These are phyloP conservation scores for Cercospora nicotianae DNA, from an alignment of 2,329 filamentous ascomycete genomes.

Conservation along the genomic window DNA sequence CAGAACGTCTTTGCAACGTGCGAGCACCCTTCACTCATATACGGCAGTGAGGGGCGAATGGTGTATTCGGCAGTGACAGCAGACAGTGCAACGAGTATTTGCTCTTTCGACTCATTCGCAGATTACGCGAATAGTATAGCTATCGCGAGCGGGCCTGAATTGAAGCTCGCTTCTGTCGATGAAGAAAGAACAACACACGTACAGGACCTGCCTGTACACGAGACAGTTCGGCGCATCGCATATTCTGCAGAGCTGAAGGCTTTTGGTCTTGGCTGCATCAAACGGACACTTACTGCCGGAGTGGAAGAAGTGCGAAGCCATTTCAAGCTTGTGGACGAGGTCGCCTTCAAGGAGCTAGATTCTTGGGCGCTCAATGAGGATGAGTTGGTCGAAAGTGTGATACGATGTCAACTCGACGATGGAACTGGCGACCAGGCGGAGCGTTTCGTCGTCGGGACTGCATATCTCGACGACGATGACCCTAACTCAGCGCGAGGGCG, in stretches of 20 bases:
- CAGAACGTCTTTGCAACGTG: slow-evolving; percentile 89
- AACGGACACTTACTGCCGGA: slow-evolving; percentile 67
- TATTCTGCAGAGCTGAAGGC: slow-evolving; percentile 77
- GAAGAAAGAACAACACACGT: slow-evolving; percentile 85
- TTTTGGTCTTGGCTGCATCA: slow-evolving; percentile 85
- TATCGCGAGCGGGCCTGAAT: slow-evolving; percentile 67
- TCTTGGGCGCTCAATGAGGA: slow-evolving; percentile 63
- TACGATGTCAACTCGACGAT: slow-evolving; percentile 70
- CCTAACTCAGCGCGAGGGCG: slow-evolving; percentile 65
- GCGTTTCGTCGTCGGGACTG: slow-evolving; percentile 88
- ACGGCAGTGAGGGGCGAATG: slow-evolving; percentile 81
- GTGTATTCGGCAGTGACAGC: slow-evolving; percentile 93
- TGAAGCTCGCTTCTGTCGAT: slow-evolving; percentile 81
- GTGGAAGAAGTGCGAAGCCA: slow-evolving; percentile 75
- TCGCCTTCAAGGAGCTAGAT: slow-evolving; percentile 77
- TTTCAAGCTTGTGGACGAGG: slow-evolving; percentile 89
- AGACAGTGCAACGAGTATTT: slow-evolving; percentile 78
- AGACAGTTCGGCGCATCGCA: slow-evolving; percentile 82
- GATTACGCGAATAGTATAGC: slow-evolving; percentile 80
- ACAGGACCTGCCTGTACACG: slow-evolving; percentile 71
- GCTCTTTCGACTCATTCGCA: slow-evolving; percentile 71
- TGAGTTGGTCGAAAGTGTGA: slow-evolving; percentile 83
- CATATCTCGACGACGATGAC: slow-evolving; percentile 64
- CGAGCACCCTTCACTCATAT: slow-evolving; percentile 91
- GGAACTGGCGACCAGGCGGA: slow-evolving; percentile 61